phyloP scores from a whole-genome alignment of 495 filamentous ascomycete species.

The Aspergillus ellipticus region DNA sequence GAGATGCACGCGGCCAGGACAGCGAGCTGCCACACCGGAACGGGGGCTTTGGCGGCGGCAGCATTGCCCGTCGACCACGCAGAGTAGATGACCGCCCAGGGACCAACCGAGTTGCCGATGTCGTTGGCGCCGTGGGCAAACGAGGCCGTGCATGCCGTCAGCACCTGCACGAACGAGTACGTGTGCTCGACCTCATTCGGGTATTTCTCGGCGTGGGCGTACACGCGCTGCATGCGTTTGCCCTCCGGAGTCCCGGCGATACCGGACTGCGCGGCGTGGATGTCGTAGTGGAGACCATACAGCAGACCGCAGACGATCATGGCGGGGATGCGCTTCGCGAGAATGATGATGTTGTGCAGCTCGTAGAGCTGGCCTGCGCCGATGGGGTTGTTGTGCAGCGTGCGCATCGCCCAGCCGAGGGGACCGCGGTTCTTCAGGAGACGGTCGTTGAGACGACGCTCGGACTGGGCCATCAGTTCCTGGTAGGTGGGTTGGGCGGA shows the following conservation, averaged over 20 bases:
- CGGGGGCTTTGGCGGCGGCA: constrained; percentile 43
- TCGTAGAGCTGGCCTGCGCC: constrained; percentile 66
- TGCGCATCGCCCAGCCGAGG: constrained; percentile 70
- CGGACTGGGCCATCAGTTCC: constrained; percentile 49
- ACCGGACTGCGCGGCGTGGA: constrained; percentile 64
- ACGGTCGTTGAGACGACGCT: constrained; percentile 48
- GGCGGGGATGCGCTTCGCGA: constrained; percentile 59
- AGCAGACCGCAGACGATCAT: constrained; percentile 50
- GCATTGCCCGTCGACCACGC: constrained; percentile 58
- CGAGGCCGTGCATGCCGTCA: constrained; percentile 70
- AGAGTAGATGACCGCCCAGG: constrained; percentile 65
- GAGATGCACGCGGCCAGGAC: constrained; percentile 51
- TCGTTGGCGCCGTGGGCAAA: constrained; percentile 83
- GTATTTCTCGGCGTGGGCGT: constrained; percentile 58
- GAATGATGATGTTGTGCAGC: constrained; percentile 55
- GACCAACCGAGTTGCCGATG: constrained; percentile 72
- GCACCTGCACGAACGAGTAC: constrained; percentile 70
- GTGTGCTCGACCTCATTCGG: constrained; percentile 74
- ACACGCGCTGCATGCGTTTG: constrained; percentile 58
- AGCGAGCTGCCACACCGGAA: constrained; percentile 59
- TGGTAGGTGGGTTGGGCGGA: constrained; percentile 47
- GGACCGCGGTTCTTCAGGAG: constrained; percentile 56
- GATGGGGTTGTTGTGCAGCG: constrained; percentile 63
- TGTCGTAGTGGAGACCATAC: constrained; percentile 70
- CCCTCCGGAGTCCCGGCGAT: constrained; percentile 63